A percentile compares a stretch with the other conserved stretches of the same genome.
These are phyloP conservation scores for Geotrichum fermentans DNA, from an alignment of 1,139 yeast species.

Conservation along the genomic window DNA sequence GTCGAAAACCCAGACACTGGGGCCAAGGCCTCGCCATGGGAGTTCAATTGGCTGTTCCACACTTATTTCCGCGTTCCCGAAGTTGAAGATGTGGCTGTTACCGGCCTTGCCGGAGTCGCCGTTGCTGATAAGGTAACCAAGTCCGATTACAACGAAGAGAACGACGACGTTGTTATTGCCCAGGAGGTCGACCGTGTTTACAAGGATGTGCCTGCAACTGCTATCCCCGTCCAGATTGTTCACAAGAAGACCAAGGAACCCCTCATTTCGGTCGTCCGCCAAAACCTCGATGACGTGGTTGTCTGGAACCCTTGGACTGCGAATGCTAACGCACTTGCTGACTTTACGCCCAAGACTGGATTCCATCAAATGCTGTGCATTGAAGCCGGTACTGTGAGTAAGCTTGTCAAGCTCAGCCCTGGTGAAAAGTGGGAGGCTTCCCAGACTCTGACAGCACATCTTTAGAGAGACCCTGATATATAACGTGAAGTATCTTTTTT, in stretches of 20 bases:
- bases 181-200: slow-evolving; percentile 86
- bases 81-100: slow-evolving; percentile 68
- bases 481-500: background rate
- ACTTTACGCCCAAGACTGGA: slow-evolving; percentile 81
- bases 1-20: slow-evolving; percentile 62
- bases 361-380: slow-evolving; percentile 84
- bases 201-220: slow-evolving; percentile 43
- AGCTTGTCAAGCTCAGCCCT: slow-evolving; percentile 56
- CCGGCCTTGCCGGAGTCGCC: slow-evolving; percentile 64
- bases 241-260: slow-evolving; percentile 70
- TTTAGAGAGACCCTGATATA: too few relatives aligned
- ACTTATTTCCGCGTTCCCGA: slow-evolving; percentile 78
- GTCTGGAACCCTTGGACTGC: slow-evolving; percentile 98
- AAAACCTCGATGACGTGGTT: slow-evolving; percentile 76
- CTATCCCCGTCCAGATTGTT: slow-evolving; percentile 44
- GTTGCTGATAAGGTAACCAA: slow-evolving; percentile 71
- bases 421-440: slow-evolving; percentile 69
- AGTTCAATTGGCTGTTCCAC: slow-evolving; percentile 93
- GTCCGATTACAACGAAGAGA: slow-evolving; percentile 55
- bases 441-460: slow-evolving; percentile 40
- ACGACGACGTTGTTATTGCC: slow-evolving; percentile 65
- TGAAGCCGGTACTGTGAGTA: slow-evolving; percentile 85
- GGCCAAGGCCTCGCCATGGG: slow-evolving; percentile 44
- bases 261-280: slow-evolving; percentile 55
- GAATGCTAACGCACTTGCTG: slow-evolving; percentile 74